Evolutionary conservation across 2,329 filamentous ascomycete species (phyloP), one percentile per base, ranked within the genome.

Genomic region (Didymella sp.): DNA sequence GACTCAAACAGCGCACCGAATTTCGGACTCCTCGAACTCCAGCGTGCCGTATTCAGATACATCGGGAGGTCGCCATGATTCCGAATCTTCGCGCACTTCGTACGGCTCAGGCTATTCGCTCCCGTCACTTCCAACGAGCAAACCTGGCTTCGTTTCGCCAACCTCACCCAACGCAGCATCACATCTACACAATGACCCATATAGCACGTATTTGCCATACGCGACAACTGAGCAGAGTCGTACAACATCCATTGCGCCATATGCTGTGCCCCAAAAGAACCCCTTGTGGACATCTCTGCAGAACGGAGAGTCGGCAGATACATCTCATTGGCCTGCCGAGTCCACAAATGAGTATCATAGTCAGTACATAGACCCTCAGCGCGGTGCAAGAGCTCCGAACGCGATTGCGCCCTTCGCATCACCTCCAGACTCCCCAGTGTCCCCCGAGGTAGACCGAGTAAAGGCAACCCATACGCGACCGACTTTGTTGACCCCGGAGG

Each of bases 21-120:
- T 66, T 61, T 74, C 73, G 8, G 56, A 63, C 35, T 58, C 54
- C 17, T 70, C 67, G 25, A 58, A 44, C 2, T 58, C 67, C 25
- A 72, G 72, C 45, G 73, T 72, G 7, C 51, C 57, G 12, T 66
- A 63, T 28, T 75, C 72, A 7, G 65, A 73, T 8, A 30, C 61
- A 11, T 72, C 71, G 3, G 51, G 73, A 13, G 64, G 69, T 46
- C 67, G 65, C 25, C 56, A 69, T 46, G 64, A 64, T 46, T 73
- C 72, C 0, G 64, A 48, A 33, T 69, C 69, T 2, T 72, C 71
- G 8, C 60, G 63, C 47, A 66, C 53, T 19, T 71, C 70, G 24
- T 61, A 51, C 17, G 50, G 50, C 37, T 19, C 55, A 51, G 30
- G 38, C 3, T 40, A 33, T 44, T 48, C 48, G 25, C 0, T 49